These are phyloP conservation scores for Suillus brevipes DNA, from an alignment of 768 basidiomycete genomes.

Conservation along the genomic window DNA sequence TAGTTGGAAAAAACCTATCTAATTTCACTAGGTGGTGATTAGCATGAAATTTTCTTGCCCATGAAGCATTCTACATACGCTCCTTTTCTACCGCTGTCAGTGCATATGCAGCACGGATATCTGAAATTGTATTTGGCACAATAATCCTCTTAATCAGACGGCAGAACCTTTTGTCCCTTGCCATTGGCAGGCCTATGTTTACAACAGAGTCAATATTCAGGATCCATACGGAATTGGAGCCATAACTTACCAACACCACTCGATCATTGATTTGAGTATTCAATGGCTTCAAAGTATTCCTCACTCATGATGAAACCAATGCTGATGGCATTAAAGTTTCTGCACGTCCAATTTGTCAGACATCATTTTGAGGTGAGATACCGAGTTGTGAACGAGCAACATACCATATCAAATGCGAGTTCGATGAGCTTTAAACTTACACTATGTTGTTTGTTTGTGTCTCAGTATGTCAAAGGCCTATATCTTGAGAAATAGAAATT, in stretches of 20 bases:
- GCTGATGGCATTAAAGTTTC: slow-evolving; percentile 29
- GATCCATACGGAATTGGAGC: not conserved
- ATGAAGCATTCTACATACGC: not conserved
- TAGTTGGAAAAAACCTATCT: too few relatives aligned
- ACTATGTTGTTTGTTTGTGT: too few relatives aligned
- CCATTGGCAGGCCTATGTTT: not conserved
- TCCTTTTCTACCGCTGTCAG: not conserved
- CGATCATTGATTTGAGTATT: not conserved
- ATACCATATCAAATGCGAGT: too few relatives aligned
- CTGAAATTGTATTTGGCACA: not conserved
- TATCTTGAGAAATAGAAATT: too few relatives aligned
- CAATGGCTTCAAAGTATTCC: not conserved
- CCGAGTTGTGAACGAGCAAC: not conserved
- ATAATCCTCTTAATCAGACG: not conserved
- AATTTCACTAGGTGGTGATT: too few relatives aligned
- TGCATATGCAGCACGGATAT: not conserved
- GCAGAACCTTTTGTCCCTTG: not conserved
- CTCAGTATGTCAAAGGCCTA: too few relatives aligned
- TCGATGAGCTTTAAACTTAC: not conserved
- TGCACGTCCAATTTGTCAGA: not conserved
- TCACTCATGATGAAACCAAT: slow-evolving; percentile 19
- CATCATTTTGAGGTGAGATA: not conserved
- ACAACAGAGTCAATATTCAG: not conserved
- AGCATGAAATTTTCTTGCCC: not conserved
- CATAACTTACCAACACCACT: not conserved